A percentile compares a stretch with the other conserved stretches of the same genome.
These are phyloP conservation scores for Phanerochaete carnosa DNA, from an alignment of 768 basidiomycete genomes.

Conservation along the genomic window DNA sequence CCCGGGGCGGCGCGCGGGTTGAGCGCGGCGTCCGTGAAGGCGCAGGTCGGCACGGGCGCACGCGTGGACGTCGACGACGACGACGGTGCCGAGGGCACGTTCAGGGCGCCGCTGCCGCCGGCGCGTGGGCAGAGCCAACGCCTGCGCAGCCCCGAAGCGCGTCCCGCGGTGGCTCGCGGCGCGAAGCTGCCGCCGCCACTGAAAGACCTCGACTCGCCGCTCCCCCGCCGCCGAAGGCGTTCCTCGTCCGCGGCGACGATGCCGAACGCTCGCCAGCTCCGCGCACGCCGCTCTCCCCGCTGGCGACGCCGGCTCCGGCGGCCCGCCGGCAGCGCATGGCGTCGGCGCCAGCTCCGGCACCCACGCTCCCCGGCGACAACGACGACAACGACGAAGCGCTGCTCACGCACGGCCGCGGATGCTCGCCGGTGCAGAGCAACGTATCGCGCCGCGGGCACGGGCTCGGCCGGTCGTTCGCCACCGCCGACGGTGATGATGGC, in stretches of 20 bases:
- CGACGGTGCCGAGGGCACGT: neutral
- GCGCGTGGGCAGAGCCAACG: neutral
- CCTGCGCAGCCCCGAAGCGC: conserved; percentile 6
- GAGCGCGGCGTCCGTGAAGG: neutral
- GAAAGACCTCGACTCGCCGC: conserved; percentile 13
- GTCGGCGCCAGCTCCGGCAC: conserved; percentile 16
- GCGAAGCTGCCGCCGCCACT: neutral
- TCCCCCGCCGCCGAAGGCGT: conserved; percentile 11
- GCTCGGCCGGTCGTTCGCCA: neutral
- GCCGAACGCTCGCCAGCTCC: neutral
- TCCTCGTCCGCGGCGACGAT: neutral
- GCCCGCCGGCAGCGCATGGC: conserved; percentile 13
- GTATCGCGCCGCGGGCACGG: neutral
- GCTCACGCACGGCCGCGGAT: conserved; percentile 3
- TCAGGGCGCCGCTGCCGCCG: neutral
- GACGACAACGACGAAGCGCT: too few species aligned
- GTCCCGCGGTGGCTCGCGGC: neutral
- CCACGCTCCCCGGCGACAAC: too few species aligned
- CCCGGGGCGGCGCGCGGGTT: neutral
- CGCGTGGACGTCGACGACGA: neutral
- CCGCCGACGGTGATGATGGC: neutral
- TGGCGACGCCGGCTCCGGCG: neutral
- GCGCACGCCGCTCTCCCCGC: neutral
- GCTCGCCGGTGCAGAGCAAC: neutral
- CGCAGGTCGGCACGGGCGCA: neutral